Conservation (phyloP, 306 rosid species). For the Ormosia semicastrata region DNA sequence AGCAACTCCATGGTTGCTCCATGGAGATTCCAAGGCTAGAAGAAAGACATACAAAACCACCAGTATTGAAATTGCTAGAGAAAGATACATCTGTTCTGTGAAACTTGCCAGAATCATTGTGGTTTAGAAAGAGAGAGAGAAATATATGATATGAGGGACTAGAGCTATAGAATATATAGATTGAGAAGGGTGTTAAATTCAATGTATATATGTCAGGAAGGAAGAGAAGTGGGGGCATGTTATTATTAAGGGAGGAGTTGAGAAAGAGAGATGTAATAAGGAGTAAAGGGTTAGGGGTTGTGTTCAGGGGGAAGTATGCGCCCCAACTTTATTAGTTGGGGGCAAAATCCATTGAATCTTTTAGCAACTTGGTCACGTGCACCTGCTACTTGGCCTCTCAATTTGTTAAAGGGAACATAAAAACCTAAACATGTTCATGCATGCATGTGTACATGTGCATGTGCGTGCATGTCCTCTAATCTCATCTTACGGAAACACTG, state of each 20-base stretch:
- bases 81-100: slow-evolving; percentile 6
- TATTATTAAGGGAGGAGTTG: too few relatives aligned
- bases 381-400: not conserved
- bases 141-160: not conserved
- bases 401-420: not conserved
- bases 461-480: too few relatives aligned
- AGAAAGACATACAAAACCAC: slow-evolving; percentile 19
- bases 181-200: not conserved
- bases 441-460: too few relatives aligned
- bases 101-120: not conserved
- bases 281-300: too few relatives aligned
- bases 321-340: not conserved
- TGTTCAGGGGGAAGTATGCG: not conserved
- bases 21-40: slow-evolving; percentile 31
- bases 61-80: slow-evolving; percentile 27
- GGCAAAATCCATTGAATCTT: not conserved
- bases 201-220: not conserved
- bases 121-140: not conserved
- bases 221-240: too few relatives aligned
- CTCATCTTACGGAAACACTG: too few relatives aligned
- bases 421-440: too few relatives aligned
- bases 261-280: too few relatives aligned
- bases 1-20: slow-evolving; percentile 29
- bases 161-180: not conserved
- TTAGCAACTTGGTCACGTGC: not conserved